Conservation (phyloP, 805 yeast genomes). For the Metschnikowia koreensis region DNA sequence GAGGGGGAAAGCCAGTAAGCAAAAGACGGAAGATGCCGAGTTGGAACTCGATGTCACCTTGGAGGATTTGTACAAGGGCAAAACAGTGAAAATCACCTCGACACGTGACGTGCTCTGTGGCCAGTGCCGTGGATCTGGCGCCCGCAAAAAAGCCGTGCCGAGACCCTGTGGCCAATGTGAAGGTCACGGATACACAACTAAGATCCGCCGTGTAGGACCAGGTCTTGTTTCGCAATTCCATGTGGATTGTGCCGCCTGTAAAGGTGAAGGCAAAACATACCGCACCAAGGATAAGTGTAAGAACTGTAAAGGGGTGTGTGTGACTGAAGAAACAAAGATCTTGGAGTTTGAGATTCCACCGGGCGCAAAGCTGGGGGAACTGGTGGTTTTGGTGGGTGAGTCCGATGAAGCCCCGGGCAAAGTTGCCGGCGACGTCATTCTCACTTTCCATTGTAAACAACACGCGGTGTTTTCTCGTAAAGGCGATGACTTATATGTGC, state of each 20-base stretch:
- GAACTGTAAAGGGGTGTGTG: conserved; percentile 65
- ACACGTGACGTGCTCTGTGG: conserved; percentile 72
- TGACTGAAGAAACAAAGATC: conserved; percentile 62
- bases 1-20: conserved; percentile 17
- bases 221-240: conserved; percentile 68
- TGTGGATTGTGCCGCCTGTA: conserved; percentile 64
- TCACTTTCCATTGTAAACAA: conserved; percentile 53
- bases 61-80: conserved; percentile 79
- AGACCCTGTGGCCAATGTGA: conserved; percentile 64
- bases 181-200: conserved; percentile 65
- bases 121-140: conserved; percentile 75
- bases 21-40: conserved; percentile 64
- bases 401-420: conserved; percentile 78
- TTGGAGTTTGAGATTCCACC: conserved; percentile 73
- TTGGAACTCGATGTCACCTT: conserved; percentile 62
- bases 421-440: conserved; percentile 72
- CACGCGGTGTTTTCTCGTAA: conserved; percentile 53
- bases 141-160: conserved; percentile 54
- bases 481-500: conserved; percentile 63
- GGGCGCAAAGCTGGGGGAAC: conserved; percentile 66
- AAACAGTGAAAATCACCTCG: conserved; percentile 68
- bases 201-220: conserved; percentile 64
- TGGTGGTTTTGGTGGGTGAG: conserved; percentile 59
- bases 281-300: conserved; percentile 73
- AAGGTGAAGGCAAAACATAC: conserved; percentile 63